phyloP scores from a whole-genome alignment of 768 basidiomycete genomes.

The Xerocomellus amylosporus region DNA sequence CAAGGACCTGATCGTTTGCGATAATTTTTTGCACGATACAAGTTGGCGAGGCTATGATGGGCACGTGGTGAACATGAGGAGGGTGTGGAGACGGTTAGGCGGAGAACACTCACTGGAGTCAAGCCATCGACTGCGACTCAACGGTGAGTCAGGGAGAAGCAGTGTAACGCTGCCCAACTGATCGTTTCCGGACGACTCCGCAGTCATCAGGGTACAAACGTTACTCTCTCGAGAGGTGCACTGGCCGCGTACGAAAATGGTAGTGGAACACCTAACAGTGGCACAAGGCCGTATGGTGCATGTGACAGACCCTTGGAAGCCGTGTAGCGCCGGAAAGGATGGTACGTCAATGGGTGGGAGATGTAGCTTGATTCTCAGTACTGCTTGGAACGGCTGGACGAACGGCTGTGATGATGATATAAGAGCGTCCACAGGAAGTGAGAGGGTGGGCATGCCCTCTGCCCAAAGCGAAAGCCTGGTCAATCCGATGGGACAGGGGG shows the following conservation, averaged over 20 bases:
- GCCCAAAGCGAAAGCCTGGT: conserved; percentile 52
- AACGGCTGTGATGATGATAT: conserved; percentile 38
- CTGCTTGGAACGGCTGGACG: conserved; percentile 38
- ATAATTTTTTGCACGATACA: conserved; percentile 68
- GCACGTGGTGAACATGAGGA: conserved; percentile 33
- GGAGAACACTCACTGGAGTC: conserved; percentile 52
- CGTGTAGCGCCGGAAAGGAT: conserved; percentile 56
- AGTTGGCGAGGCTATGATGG: conserved; percentile 45
- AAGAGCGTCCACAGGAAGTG: conserved; percentile 57
- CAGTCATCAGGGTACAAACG: conserved; percentile 32
- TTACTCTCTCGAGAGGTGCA: conserved; percentile 55
- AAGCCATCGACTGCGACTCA: conserved; percentile 69
- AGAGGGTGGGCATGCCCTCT: conserved; percentile 65
- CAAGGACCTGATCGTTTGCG: conserved; percentile 59
- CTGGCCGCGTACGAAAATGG: conserved; percentile 49
- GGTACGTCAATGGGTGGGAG: conserved; percentile 54
- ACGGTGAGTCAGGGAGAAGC: conserved; percentile 62
- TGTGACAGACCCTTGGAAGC: conserved; percentile 57
- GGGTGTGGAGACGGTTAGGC: conserved; percentile 4
- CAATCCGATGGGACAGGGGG: conserved; percentile 36
- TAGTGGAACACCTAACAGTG: conserved; percentile 63
- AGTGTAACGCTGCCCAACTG: conserved; percentile 49
- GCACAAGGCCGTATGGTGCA: conserved; percentile 52
- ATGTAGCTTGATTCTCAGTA: conserved; percentile 56
- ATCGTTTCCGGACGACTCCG: conserved; percentile 49